Evolutionary conservation across 768 basidiomycete genomes (phyloP).

Genomic region (Sarcodon aspratus): DNA sequence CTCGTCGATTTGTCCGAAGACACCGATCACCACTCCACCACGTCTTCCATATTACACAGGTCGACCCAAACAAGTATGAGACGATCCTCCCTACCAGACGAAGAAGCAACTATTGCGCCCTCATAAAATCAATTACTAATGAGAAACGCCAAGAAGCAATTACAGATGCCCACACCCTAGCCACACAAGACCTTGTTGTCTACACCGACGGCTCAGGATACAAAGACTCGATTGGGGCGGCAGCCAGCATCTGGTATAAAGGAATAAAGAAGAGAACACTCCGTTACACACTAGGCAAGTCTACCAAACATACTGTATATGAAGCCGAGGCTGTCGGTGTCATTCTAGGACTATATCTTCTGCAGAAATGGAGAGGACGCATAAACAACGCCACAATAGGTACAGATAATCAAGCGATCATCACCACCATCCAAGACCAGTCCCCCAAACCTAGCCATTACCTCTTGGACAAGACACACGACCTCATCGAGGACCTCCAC

Average conservation of each 20-base stretch:
- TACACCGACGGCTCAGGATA: slow-evolving; percentile 12
- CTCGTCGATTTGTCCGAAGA: slow-evolving; percentile 1
- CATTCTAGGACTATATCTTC: slow-evolving; percentile 6
- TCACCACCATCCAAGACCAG: background rate
- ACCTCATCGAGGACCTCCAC: too few species aligned
- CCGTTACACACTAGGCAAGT: slow-evolving; percentile 1
- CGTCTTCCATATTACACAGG: slow-evolving; percentile 6
- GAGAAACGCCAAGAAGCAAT: too few species aligned
- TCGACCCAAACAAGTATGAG: slow-evolving; percentile 7
- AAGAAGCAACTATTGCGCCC: too few species aligned
- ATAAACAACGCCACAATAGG: slow-evolving; percentile 2
- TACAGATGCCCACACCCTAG: too few species aligned
- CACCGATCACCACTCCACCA: slow-evolving; percentile 14
- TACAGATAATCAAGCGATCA: slow-evolving; percentile 6
- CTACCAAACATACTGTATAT: slow-evolving; percentile 9
- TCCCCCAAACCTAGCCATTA: slow-evolving; percentile 1
- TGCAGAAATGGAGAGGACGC: background rate
- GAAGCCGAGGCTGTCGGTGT: slow-evolving; percentile 8
- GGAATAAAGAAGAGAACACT: background rate
- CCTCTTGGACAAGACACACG: slow-evolving; percentile 2
- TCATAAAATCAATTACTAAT: too few species aligned
- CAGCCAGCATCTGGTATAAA: slow-evolving; percentile 1
- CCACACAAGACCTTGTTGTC: background rate
- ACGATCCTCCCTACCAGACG: slow-evolving; percentile 12
- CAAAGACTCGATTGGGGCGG: slow-evolving; percentile 8